Percentiles rank a stretch among this genome's conserved stretches.
Conservation (phyloP, 2,329 filamentous ascomycete genomes). For the Myriangium duriaei region DNA sequence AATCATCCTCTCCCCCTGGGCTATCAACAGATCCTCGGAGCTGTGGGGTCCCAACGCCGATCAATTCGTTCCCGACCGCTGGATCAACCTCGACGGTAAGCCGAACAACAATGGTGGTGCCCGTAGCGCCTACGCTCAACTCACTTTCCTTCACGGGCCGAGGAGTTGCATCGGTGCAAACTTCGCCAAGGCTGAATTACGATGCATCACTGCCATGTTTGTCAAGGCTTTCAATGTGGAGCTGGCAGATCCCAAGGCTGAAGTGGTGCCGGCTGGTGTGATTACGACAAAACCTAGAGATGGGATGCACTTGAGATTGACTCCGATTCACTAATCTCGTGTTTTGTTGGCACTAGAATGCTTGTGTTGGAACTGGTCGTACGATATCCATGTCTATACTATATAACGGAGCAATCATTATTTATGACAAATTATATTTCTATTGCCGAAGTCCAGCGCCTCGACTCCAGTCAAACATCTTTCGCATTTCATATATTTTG, state of each 20-base stretch:
- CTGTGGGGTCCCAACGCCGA: constrained; percentile 32
- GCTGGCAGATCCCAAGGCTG: constrained; percentile 10
- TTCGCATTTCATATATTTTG: no score
- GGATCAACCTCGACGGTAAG: constrained; percentile 25
- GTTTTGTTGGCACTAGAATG: no score
- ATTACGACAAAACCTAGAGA: constrained; percentile 7
- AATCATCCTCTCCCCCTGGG: constrained; percentile 28
- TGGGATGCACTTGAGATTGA: constrained; percentile 5
- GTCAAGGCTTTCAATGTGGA: constrained; percentile 14
- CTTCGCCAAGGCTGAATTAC: constrained; percentile 19
- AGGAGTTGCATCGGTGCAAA: constrained; percentile 21
- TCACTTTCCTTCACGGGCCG: constrained; percentile 33
- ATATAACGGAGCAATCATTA: no score
- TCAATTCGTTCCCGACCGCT: constrained; percentile 32
- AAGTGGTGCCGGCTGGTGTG: constrained; percentile 8
- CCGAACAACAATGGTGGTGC: constrained; percentile 28
- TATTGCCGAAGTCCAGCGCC: no score
- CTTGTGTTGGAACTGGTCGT: no score
- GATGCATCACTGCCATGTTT: constrained; percentile 17
- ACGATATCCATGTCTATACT: no score
- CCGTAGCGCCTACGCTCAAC: constrained; percentile 26
- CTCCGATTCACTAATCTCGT: no score
- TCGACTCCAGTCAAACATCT: no score
- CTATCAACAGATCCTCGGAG: constrained; percentile 29
- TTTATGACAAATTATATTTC: no score